Conservation (phyloP, 305 asterid species). For the Fraxinus latifolia region DNA sequence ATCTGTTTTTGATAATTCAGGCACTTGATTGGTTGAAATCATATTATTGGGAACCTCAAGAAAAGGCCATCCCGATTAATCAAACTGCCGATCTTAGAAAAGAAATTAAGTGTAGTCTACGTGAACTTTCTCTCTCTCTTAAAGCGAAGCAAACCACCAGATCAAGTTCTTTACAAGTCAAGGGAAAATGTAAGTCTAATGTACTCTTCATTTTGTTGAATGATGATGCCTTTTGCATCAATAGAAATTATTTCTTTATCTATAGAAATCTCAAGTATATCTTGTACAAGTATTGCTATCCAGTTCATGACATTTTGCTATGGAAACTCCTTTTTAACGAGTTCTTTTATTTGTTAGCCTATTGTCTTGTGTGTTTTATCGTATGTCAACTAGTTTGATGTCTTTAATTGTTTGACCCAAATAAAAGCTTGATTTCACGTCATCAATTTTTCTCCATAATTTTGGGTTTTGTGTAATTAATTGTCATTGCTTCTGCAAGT, state of each 20-base stretch:
- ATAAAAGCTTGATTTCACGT: background rate
- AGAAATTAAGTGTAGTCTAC: slow-evolving; percentile 58
- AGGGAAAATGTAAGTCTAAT: slow-evolving; percentile 57
- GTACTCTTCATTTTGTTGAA: slow-evolving; percentile 2
- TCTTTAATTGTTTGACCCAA: background rate
- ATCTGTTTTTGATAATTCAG: slow-evolving; percentile 39
- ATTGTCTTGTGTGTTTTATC: background rate
- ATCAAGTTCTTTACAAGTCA: slow-evolving; percentile 34
- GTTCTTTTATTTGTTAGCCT: background rate
- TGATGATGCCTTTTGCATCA: slow-evolving; percentile 5
- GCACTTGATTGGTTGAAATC: slow-evolving; percentile 90
- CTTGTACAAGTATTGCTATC: background rate
- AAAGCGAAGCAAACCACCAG: slow-evolving; percentile 40
- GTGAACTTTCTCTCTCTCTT: slow-evolving; percentile 52
- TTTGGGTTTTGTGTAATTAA: background rate
- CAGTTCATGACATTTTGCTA: background rate
- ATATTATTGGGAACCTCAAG: slow-evolving; percentile 93
- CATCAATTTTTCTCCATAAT: background rate
- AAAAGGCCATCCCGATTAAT: slow-evolving; percentile 48
- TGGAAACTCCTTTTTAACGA: background rate
- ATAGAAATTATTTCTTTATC: background rate
- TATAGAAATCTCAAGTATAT: background rate
- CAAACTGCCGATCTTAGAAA: slow-evolving; percentile 40
- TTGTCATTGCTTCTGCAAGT: background rate
- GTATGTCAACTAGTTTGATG: background rate